Evolutionary conservation across 2,329 filamentous ascomycete genomes (phyloP).

Genomic region (Apiospora rasikravindrae): DNA sequence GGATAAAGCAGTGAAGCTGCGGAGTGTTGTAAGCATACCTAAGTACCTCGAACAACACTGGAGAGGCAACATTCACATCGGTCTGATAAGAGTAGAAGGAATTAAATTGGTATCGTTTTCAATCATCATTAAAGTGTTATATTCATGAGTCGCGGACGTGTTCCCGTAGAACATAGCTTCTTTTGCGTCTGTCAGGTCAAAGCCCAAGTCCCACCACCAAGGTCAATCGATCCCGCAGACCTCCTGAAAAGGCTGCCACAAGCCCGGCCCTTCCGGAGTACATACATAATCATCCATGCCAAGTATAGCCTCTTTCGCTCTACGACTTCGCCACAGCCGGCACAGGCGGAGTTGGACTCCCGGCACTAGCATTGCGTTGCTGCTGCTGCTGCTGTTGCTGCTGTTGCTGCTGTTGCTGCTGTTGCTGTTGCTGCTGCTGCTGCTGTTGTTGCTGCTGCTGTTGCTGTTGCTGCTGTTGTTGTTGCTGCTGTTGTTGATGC

Average conservation of each 20-base stretch:
- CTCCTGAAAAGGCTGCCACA: neutral
- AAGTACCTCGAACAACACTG: no score
- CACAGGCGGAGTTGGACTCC: conserved; percentile 25
- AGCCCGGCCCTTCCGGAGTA: neutral
- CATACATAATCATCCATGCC: neutral
- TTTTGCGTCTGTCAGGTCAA: conserved; percentile 15
- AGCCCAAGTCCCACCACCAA: conserved; percentile 13
- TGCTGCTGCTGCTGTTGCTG: conserved; percentile 22
- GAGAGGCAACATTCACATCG: neutral
- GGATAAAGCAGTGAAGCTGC: no score
- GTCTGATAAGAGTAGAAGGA: neutral
- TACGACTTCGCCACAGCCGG: conserved; percentile 23
- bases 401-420: conserved; percentile 21
- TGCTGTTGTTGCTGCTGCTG: conserved; percentile 43
- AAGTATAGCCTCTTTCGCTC: neutral
- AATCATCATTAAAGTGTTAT: conserved; percentile 17
- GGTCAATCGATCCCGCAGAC: conserved; percentile 9
- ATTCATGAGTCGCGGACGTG: conserved; percentile 6
- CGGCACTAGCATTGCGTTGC: conserved; percentile 24
- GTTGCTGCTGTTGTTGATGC: conserved; percentile 24
- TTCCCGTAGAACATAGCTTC: neutral
- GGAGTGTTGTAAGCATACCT: no score
- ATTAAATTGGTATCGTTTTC: conserved; percentile 8
- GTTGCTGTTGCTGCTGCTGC: conserved; percentile 27
- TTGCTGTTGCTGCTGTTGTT: conserved; percentile 48